These are phyloP conservation scores for Ceratocystiopsis brevicomis DNA, from an alignment of 2,329 filamentous ascomycete genomes.

Conservation along the genomic window DNA sequence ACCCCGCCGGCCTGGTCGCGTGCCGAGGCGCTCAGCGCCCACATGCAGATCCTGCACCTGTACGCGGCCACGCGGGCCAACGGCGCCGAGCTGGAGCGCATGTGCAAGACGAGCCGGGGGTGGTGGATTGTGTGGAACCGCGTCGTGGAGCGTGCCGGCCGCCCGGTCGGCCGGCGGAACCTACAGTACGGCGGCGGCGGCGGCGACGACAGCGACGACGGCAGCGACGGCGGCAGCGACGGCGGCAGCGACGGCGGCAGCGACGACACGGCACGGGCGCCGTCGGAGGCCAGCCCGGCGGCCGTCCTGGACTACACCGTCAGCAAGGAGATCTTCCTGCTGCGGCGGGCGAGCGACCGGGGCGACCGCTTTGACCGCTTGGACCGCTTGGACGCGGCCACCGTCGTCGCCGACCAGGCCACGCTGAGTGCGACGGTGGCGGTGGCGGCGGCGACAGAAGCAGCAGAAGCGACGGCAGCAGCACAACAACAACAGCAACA, in stretches of 20 bases:
- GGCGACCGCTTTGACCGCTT: conserved; percentile 13
- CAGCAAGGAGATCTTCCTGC: conserved; percentile 41
- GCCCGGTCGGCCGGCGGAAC: neutral
- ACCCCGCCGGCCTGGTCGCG: conserved; percentile 30
- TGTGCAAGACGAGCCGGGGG: conserved; percentile 45
- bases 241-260: neutral
- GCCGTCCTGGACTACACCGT: conserved; percentile 11
- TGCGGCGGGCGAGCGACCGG: conserved; percentile 41
- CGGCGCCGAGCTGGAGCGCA: conserved; percentile 34
- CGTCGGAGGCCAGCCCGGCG: neutral
- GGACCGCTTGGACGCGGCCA: conserved; percentile 17
- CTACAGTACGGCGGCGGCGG: neutral
- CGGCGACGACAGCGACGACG: neutral
- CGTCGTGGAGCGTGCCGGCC: conserved; percentile 22
- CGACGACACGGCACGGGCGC: neutral
- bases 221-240: neutral
- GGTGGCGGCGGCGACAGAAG: conserved; percentile 10
- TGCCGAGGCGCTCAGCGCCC: conserved; percentile 44
- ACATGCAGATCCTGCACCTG: conserved; percentile 42
- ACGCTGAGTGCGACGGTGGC: conserved; percentile 6
- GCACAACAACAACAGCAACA: neutral
- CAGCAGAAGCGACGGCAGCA: neutral
- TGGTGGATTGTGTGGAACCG: conserved; percentile 55
- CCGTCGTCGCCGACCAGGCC: neutral
- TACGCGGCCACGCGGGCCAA: conserved; percentile 27